These are phyloP conservation scores for Xylaria sp. DNA, from an alignment of 2,329 filamentous ascomycete species.

Conservation along the genomic window DNA sequence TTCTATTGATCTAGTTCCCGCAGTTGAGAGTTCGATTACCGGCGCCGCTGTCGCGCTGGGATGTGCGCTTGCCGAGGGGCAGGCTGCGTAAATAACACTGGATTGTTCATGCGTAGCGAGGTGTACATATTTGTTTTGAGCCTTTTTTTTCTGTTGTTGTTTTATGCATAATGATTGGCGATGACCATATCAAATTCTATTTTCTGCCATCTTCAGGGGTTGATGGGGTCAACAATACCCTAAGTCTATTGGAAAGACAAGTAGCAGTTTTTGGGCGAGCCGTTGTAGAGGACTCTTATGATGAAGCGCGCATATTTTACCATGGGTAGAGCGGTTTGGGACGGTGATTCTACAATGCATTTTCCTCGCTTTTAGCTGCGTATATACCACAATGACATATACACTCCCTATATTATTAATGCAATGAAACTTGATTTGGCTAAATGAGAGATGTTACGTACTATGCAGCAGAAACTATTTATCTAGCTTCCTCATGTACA, in stretches of 20 bases:
- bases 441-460: not conserved
- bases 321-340: not conserved
- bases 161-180: constrained; percentile 23
- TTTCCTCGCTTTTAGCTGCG: constrained; percentile 1
- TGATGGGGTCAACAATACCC: not conserved
- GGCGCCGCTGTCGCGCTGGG: constrained; percentile 79
- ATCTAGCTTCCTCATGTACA: not conserved
- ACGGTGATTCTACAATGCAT: constrained; percentile 13
- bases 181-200: constrained; percentile 7
- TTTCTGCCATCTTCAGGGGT: not conserved
- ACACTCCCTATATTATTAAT: constrained; percentile 5
- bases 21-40: constrained; percentile 78
- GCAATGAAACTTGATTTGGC: not conserved
- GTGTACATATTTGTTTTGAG: constrained; percentile 31
- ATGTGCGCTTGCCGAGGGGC: constrained; percentile 46
- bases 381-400: constrained; percentile 11
- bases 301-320: constrained; percentile 7
- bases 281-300: constrained; percentile 4
- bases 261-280: constrained; percentile 2
- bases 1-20: constrained; percentile 71
- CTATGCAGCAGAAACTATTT: too few species aligned
- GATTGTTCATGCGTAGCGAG: not conserved
- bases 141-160: not conserved
- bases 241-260: not conserved
- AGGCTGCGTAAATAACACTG: constrained; percentile 24